A percentile compares a stretch with the other conserved stretches of the same genome.
These are phyloP conservation scores for Zea luxurians DNA, from an alignment of 176 grass and related monocot genomes.

Conservation along the genomic window DNA sequence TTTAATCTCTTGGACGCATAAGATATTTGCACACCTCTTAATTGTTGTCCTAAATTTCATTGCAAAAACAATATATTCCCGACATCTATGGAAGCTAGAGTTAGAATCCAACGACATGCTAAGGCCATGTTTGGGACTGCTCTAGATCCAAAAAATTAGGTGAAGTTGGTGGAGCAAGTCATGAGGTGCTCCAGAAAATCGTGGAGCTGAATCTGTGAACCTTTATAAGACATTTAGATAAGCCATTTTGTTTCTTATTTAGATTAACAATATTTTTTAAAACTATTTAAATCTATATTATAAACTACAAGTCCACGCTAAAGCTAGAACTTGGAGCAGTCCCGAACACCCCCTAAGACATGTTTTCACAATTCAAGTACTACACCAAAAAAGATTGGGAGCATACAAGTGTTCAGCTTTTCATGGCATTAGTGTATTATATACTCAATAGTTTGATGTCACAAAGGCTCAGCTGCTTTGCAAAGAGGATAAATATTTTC, in stretches of 20 bases:
- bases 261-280: too few relatives aligned
- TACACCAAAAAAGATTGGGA: neutral
- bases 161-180: too few relatives aligned
- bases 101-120: neutral
- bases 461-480: neutral
- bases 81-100: neutral
- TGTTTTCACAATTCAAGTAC: constrained; percentile 7
- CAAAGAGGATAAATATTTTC: neutral
- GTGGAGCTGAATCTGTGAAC: too few relatives aligned
- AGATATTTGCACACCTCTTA: too few relatives aligned
- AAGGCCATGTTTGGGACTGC: neutral
- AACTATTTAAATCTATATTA: too few relatives aligned
- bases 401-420: neutral
- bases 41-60: neutral
- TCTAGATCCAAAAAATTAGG: too few relatives aligned
- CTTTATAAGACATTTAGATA: too few relatives aligned
- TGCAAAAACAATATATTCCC: neutral
- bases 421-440: neutral
- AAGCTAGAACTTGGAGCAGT: too few relatives aligned
- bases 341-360: neutral
- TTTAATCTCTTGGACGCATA: too few relatives aligned
- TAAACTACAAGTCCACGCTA: too few relatives aligned
- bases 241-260: too few relatives aligned
- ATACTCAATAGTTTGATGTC: neutral
- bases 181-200: too few relatives aligned